Evolutionary conservation across 2,329 filamentous ascomycete species (phyloP).

Genomic region (Botrytis sinoallii): DNA sequence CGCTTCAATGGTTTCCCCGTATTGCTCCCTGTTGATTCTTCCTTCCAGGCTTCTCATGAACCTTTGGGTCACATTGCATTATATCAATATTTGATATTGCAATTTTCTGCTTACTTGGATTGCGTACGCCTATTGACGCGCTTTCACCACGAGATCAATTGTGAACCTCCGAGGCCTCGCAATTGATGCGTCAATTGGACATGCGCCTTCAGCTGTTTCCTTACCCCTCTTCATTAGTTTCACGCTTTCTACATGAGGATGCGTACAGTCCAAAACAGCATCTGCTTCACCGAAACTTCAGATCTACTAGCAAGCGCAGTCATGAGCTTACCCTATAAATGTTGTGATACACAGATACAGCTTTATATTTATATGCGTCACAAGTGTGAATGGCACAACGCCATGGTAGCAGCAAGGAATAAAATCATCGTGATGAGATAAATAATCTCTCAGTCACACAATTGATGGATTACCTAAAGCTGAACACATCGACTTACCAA

Average conservation of each 20-base stretch:
- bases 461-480: neutral
- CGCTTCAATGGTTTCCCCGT: neutral
- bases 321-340: neutral
- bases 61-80: neutral
- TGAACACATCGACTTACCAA: neutral
- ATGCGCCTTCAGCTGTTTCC: neutral
- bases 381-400: neutral
- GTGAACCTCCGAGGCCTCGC: neutral
- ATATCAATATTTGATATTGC: neutral
- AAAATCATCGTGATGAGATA: neutral
- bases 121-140: neutral
- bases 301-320: neutral
- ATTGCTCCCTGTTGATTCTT: neutral
- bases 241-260: neutral
- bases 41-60: neutral
- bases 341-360: neutral
- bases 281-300: neutral
- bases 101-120: neutral
- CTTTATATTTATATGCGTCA: neutral
- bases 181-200: neutral
- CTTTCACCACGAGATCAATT: neutral
- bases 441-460: too few species aligned
- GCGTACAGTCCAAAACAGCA: neutral
- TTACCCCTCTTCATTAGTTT: neutral
- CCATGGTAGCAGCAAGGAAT: neutral